Conservation (phyloP, 371 early-diverging fungal species). For the Mortierella sp. region DNA sequence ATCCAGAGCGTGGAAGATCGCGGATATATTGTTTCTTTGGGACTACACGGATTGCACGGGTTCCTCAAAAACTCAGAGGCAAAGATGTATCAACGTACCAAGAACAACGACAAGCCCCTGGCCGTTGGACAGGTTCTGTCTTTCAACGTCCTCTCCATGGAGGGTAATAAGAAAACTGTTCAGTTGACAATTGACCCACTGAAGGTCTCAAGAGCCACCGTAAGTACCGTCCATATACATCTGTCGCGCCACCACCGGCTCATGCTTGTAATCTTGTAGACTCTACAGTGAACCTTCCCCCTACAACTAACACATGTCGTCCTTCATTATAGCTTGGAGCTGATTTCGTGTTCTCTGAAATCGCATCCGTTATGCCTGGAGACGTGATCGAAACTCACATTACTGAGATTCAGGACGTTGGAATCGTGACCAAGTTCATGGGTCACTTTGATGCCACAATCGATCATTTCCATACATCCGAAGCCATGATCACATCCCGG, state of each 20-base stretch:
- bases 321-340: slow-evolving; percentile 42
- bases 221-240: slow-evolving; percentile 50
- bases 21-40: slow-evolving; percentile 81
- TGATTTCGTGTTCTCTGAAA: slow-evolving; percentile 60
- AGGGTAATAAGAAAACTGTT: slow-evolving; percentile 65
- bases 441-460: slow-evolving; percentile 73
- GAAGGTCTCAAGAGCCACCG: slow-evolving; percentile 60
- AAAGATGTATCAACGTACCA: slow-evolving; percentile 61
- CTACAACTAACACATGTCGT: not conserved
- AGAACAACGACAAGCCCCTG: slow-evolving; percentile 63
- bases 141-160: slow-evolving; percentile 62
- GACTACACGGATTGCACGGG: slow-evolving; percentile 71
- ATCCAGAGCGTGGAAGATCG: slow-evolving; percentile 83
- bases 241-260: no score
- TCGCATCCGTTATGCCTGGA: slow-evolving; percentile 74
- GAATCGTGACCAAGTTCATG: slow-evolving; percentile 72
- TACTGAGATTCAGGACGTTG: slow-evolving; percentile 63
- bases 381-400: slow-evolving; percentile 66
- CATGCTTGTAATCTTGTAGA: no score
- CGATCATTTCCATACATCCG: slow-evolving; percentile 65
- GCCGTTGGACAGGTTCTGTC: slow-evolving; percentile 73
- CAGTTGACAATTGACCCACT: slow-evolving; percentile 68
- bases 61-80: slow-evolving; percentile 75
- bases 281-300: no score
- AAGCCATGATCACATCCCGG: slow-evolving; percentile 32